Conservation (phyloP, 768 basidiomycete genomes). For the Mycena kentingensis region DNA sequence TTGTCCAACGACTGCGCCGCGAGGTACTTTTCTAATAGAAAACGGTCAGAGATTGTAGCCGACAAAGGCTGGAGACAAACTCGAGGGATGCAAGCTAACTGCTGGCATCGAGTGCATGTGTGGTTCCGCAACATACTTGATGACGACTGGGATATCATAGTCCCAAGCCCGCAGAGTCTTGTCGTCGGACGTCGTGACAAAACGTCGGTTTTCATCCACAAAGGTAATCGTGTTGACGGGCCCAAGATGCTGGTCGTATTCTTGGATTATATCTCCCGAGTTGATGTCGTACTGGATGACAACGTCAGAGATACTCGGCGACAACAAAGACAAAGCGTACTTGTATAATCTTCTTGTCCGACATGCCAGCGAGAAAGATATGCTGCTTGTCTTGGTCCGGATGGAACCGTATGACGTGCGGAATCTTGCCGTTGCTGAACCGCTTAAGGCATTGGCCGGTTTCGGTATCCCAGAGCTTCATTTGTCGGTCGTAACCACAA, state of each 20-base stretch:
- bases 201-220: conserved; percentile 95
- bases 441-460: conserved; percentile 96
- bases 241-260: conserved; percentile 98
- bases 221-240: conserved; percentile 99
- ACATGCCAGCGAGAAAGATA: conserved; percentile 97
- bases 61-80: conserved; percentile 56
- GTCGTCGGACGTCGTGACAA: conserved; percentile 98
- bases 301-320: background rate
- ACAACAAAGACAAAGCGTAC: conserved; percentile 43
- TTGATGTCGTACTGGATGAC: conserved; percentile 88
- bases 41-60: conserved; percentile 2
- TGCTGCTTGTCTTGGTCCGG: conserved; percentile 96
- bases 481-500: conserved; percentile 93
- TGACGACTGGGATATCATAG: conserved; percentile 98
- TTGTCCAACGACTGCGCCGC: conserved; percentile 98
- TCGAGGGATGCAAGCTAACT: conserved; percentile 91
- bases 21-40: conserved; percentile 80
- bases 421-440: conserved; percentile 97
- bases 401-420: conserved; percentile 93
- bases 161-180: conserved; percentile 99
- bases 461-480: conserved; percentile 99
- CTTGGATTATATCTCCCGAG: conserved; percentile 93
- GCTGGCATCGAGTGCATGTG: conserved; percentile 99
- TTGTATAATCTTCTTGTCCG: conserved; percentile 98
- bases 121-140: conserved; percentile 99